Evolutionary conservation across 768 basidiomycete genomes (phyloP).

Genomic region (Russula ochroleuca): DNA sequence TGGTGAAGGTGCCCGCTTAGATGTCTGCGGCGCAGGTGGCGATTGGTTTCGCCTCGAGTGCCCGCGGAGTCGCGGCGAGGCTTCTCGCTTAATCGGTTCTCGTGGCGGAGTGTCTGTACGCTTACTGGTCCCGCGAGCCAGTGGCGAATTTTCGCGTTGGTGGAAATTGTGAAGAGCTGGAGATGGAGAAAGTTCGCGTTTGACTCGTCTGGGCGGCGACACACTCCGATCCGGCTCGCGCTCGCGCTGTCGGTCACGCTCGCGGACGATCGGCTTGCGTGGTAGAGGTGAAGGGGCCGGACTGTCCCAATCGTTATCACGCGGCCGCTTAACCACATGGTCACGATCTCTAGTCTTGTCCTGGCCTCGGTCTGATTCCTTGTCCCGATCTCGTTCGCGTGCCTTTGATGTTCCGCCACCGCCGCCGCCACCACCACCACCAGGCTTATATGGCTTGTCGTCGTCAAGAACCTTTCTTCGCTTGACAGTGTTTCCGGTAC

Average conservation of each 20-base stretch:
- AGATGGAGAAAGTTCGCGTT: slow-evolving; percentile 31
- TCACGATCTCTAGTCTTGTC: slow-evolving; percentile 24
- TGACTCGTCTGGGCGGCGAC: slow-evolving; percentile 14
- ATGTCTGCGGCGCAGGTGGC: slow-evolving; percentile 32
- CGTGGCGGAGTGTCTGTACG: slow-evolving; percentile 14
- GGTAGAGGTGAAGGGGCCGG: slow-evolving; percentile 7
- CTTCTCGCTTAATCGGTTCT: slow-evolving; percentile 16
- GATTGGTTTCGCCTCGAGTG: slow-evolving; percentile 17
- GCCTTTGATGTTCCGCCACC: slow-evolving; percentile 14
- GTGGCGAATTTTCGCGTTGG: slow-evolving; percentile 22
- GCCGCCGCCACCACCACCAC: slow-evolving; percentile 14
- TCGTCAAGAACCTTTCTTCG: slow-evolving; percentile 26
- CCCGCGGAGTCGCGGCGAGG: slow-evolving; percentile 23
- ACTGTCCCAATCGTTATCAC: slow-evolving; percentile 37
- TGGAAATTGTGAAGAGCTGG: slow-evolving; percentile 25
- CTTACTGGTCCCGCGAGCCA: slow-evolving; percentile 13
- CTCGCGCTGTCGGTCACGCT: slow-evolving; percentile 24
- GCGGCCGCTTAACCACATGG: slow-evolving; percentile 41
- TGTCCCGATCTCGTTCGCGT: slow-evolving; percentile 27
- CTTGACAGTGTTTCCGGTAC: slow-evolving; percentile 10
- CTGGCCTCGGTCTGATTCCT: slow-evolving; percentile 18
- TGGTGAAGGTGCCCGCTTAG: slow-evolving; percentile 35
- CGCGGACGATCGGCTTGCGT: slow-evolving; percentile 8
- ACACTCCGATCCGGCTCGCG: slow-evolving; percentile 17
- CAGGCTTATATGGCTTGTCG: slow-evolving; percentile 24